Evolutionary conservation across 2,329 filamentous ascomycete species (phyloP), one percentile per base, ranked within the genome.

Genomic region (Clarireedia paspali): DNA sequence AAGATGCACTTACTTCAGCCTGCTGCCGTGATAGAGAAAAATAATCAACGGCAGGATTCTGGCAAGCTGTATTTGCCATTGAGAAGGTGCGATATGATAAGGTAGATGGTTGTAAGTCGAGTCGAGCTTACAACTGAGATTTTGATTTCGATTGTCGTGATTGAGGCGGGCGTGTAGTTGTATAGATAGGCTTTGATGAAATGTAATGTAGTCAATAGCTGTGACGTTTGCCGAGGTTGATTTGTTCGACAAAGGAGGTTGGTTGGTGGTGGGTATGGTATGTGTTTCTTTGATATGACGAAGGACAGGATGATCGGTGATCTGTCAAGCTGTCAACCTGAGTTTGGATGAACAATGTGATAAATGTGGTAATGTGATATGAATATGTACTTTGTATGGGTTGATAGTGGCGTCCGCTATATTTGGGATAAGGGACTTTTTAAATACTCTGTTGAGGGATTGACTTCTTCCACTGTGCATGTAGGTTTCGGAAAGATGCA

Each of bases 1-100:
- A 36, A 24, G 7, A 47, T 46, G 7, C 12, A 62, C 62, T 53
- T 59, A 64, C 62, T 58, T 63, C 59, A 45, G 55, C 40, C 57
- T 53, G 51, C 50, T 62, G 59, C 23, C 42, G 57, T 24, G 53
- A 52, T 23, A 57, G 48, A 46, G 62, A 55, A 47, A 59, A 63
- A 42, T 60, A 62, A 52, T 63, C 60, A 47, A 59, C 55, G 44
- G 55, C 53, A 53, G 59, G 57, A 39, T 50, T 50, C 46, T 60
- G 58, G 42, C 59, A 56, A 48, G 54, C 36, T 47, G 34, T 56
- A 59, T 47, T 59, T 50, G 58, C 61, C 58, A 62, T 62, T 53
- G 50, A 44, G 27, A 39, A 51, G 26, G 44, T 49, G 36, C 30
- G 47, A 44, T 49, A 27, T 44, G 20, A 23, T 20, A 50, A 15